Conservation (phyloP, 1,284 basidiomycete genomes). For the Cystobasidium sp. region DNA sequence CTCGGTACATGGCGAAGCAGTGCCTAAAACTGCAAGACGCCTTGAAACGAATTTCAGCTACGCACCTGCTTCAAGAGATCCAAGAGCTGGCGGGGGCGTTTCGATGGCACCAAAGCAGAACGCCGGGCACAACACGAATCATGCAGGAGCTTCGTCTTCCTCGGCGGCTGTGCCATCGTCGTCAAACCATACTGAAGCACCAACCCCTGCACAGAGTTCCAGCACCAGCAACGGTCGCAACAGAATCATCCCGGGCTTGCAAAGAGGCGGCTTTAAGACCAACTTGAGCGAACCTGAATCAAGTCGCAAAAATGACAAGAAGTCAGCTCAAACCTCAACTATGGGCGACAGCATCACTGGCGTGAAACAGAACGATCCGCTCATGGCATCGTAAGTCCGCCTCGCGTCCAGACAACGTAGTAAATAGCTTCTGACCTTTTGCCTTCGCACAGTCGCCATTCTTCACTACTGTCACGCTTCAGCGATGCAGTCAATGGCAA, state of each 20-base stretch:
- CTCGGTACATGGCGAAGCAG: slow-evolving; percentile 71
- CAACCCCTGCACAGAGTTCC: slow-evolving; percentile 42
- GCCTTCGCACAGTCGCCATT: slow-evolving; percentile 65
- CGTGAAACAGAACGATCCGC: slow-evolving; percentile 27
- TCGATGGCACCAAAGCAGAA: slow-evolving; percentile 41
- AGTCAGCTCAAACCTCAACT: slow-evolving; percentile 19
- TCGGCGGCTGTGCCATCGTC: slow-evolving; percentile 50
- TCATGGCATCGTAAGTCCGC: slow-evolving; percentile 37
- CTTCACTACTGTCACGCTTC: slow-evolving; percentile 71
- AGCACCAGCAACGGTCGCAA: slow-evolving; percentile 57
- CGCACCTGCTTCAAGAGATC: slow-evolving; percentile 62
- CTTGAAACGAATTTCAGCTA: slow-evolving; percentile 81
- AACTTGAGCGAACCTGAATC: slow-evolving; percentile 61
- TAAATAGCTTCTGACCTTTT: not conserved
- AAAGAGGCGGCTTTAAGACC: slow-evolving; percentile 69
- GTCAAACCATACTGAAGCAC: slow-evolving; percentile 1
- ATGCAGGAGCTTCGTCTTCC: not conserved
- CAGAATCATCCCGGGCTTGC: slow-evolving; percentile 52
- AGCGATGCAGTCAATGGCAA: slow-evolving; percentile 72
- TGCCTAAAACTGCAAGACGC: slow-evolving; percentile 72
- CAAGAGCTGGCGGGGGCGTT: slow-evolving; percentile 45
- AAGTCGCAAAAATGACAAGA: slow-evolving; percentile 29
- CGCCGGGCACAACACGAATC: not conserved
- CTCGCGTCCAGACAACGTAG: not conserved
- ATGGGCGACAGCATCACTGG: slow-evolving; percentile 18